A percentile compares a stretch with the other conserved stretches of the same genome.
Conservation (phyloP, 345 rosid species). For the Heritiera fomes region DNA sequence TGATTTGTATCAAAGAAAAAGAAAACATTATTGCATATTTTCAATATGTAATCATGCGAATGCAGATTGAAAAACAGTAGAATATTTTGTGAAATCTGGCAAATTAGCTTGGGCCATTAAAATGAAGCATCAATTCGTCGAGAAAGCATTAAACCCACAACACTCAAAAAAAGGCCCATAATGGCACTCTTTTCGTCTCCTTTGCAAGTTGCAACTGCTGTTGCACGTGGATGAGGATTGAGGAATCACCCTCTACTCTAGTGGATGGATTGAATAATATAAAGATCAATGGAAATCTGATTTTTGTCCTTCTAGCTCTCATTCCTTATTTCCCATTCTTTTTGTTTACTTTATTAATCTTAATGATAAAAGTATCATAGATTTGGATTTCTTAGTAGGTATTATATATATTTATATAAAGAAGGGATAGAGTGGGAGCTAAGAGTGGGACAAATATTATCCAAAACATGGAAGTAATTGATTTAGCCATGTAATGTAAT, state of each 20-base stretch:
- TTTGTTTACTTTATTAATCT: not conserved
- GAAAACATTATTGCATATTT: not conserved
- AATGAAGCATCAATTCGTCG: slow-evolving; percentile 2
- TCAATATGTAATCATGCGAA: not conserved
- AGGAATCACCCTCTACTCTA: not conserved
- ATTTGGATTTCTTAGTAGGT: not conserved
- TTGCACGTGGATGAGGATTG: not conserved
- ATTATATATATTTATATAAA: no score
- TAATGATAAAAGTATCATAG: not conserved
- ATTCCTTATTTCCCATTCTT: not conserved
- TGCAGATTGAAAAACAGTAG: not conserved
- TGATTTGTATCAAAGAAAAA: not conserved
- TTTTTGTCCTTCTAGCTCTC: not conserved
- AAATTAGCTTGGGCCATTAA: not conserved
- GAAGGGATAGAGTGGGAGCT: no score
- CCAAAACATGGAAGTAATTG: no score
- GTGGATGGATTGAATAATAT: not conserved
- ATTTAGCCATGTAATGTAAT: no score
- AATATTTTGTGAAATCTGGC: not conserved
- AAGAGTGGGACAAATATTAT: no score
- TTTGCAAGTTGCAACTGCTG: no score
- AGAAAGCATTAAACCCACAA: slow-evolving; percentile 11
- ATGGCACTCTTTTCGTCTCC: no score
- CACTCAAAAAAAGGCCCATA: slow-evolving; percentile 7
- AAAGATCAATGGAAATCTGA: not conserved